These are phyloP conservation scores for Brassica hybrid DNA, from an alignment of 441 rosid species.

Conservation along the genomic window DNA sequence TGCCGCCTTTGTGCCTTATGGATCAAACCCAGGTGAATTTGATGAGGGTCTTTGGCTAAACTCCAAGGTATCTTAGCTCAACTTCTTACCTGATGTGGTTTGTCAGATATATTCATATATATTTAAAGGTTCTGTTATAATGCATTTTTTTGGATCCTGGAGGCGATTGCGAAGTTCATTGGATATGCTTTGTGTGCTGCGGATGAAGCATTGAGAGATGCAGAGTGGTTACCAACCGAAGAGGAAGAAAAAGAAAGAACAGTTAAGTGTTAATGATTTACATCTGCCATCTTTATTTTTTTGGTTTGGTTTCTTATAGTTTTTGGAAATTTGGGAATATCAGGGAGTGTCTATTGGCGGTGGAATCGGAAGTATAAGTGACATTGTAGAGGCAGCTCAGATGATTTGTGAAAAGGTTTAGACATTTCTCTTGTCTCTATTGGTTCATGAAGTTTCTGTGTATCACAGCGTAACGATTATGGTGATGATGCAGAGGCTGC, in stretches of 20 bases:
- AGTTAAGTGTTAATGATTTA: constrained; percentile 47
- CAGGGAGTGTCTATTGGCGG: constrained; percentile 98
- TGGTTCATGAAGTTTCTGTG: not conserved
- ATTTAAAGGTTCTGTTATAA: constrained; percentile 9
- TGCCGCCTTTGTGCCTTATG: constrained; percentile 82
- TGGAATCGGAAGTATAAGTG: constrained; percentile 91
- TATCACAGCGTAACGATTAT: constrained; percentile 25
- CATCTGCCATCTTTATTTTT: not conserved
- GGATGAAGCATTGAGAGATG: constrained; percentile 89
- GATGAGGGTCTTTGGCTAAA: constrained; percentile 76
- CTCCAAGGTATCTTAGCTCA: constrained; percentile 55
- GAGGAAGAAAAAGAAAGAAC: constrained; percentile 83
- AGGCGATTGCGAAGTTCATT: constrained; percentile 81
- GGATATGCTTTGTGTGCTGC: constrained; percentile 92
- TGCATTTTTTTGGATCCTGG: constrained; percentile 47
- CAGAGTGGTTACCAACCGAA: constrained; percentile 71
- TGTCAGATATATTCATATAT: not conserved
- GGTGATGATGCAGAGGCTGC: constrained; percentile 62
- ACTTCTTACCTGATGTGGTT: constrained; percentile 1
- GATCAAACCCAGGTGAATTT: constrained; percentile 67
- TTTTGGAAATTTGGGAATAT: constrained; percentile 34
- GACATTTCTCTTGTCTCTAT: constrained; percentile 27
- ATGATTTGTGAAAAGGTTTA: constrained; percentile 86
- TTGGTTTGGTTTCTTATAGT: constrained; percentile 12
- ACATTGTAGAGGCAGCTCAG: constrained; percentile 84